Base-by-base conservation (phyloP, 176 grass and related monocot genomes). In the Oryza australiensis region DNA sequence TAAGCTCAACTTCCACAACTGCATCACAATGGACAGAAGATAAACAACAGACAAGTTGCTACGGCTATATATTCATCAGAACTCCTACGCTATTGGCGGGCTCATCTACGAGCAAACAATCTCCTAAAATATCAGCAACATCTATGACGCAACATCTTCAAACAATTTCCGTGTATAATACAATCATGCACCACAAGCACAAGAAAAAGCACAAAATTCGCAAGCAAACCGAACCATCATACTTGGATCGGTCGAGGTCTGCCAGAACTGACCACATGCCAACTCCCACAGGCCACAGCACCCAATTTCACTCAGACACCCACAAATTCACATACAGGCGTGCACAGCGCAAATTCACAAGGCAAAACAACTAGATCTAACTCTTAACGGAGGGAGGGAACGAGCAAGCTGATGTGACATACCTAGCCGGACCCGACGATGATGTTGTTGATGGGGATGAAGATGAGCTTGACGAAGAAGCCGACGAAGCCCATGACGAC, bases 401-500 rank as follows among this genome's bases (percentile, higher is more conserved):
- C 24, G 33, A 2, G 26, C 63, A 45, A 22, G 5, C 12, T 26
- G 77, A 16, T 1, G 33, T 11, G 2, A 12, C 26, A 46, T 35
- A 92, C 93, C 91, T 93, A 97, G 70, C 86, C 88, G 82, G 94
- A 96, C 73, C 94, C 90, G 73, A 93, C 90, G 73, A 96, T 93
- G 80, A 93, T 93, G 80, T 96, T 93, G 88, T 96, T 93, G 83
- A 96, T 96, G 51, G 94, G 94, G 77, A 91, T 93, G 82, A 93
- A 96, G 48, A 96, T 93, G 48, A 93, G 83, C 76, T 93, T 93
- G 68, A 96, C 90, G 83, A 96, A 96, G 86, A 96, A 96, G 0
- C 90, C 88, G 2, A 93, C 94, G 86, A 96, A 96, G 0, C 90
- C 90, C 94, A 96, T 93, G 80, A 91, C 94, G 40, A 96, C 86